Evolutionary conservation across 768 basidiomycete species (phyloP), one percentile per base, ranked within the genome.

Genomic region (Collybia sp.): DNA sequence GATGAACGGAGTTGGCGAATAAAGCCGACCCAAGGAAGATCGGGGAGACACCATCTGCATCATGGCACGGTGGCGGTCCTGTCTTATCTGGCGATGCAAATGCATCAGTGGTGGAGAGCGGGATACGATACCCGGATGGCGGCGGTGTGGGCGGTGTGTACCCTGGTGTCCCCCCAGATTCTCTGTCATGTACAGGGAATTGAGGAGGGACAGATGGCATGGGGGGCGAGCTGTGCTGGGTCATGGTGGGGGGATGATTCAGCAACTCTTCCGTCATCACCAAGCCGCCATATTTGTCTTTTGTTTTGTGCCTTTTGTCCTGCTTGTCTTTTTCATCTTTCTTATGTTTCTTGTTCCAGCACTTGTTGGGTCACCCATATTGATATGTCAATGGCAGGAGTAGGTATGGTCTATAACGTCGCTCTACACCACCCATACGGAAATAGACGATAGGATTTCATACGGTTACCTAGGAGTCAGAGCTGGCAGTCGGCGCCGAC

Each of bases 21-120:
- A 90, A 65, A 10, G 87, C 89, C 4, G 85, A 86, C 12, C 88
- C 89, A 30, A 93, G 53, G 65, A 73, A 93, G 48, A 90, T 58
- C 5, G 83, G 82, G 1, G 75, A 73, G 18, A 53, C 48, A 1
- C 79, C 77, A 54, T 85, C 79, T 1, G 67, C 60, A 56, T 92
- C 87, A 32, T 62, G 54, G 54, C 74, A 78, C 1, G 79, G 73
- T 0, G 86, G 75, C 1, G 49, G 64, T 15, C 79, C 80, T 31
- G 73, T 61, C 47, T 75, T 64, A 2, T 64, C 34, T 1, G 50
- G 35, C 17, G 58, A 50, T 4, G 83, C 79, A 62, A 85, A 80
- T 2, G 70, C 53, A 6, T 68, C 51, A 16, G 55, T 55, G 1
- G 69, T 69, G 41, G 62, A 65, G 38, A 87, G 65, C 0, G 83